These are phyloP conservation scores for Trametes meyenii DNA, from an alignment of 768 basidiomycete species.

Conservation along the genomic window DNA sequence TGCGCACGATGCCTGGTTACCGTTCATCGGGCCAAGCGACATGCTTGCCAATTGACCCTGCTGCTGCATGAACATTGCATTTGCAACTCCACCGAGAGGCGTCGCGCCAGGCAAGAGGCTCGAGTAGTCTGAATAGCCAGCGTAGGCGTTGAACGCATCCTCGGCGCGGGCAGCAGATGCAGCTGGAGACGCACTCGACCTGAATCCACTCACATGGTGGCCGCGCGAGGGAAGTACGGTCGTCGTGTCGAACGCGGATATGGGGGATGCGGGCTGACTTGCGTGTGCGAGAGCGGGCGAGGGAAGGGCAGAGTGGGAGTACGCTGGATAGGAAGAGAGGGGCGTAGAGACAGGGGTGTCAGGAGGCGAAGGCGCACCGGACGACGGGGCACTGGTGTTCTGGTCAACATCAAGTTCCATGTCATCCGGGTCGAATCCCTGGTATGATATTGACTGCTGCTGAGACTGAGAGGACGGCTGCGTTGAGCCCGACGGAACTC, in stretches of 20 bases:
- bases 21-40: conserved; percentile 36
- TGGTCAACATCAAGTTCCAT: conserved; percentile 76
- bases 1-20: conserved; percentile 49
- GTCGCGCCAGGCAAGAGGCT: conserved; percentile 56
- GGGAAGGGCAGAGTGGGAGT: conserved; percentile 29
- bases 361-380: conserved; percentile 43
- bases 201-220: conserved; percentile 38
- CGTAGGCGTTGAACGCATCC: conserved; percentile 71
- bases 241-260: conserved; percentile 55
- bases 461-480: conserved; percentile 25
- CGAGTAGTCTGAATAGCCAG: conserved; percentile 68
- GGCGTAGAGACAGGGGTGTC: conserved; percentile 50
- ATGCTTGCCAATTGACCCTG: conserved; percentile 45
- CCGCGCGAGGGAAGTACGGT: conserved; percentile 54
- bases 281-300: conserved; percentile 36
- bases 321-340: conserved; percentile 36
- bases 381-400: conserved; percentile 36
- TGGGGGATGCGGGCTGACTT: conserved; percentile 39
- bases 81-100: conserved; percentile 15
- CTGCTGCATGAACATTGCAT: conserved; percentile 29
- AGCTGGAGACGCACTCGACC: conserved; percentile 32
- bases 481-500: conserved; percentile 6
- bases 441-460: conserved; percentile 31
- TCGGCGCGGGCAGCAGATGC: conserved; percentile 35
- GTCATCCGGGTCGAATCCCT: conserved; percentile 72